Evolutionary conservation across 1,139 yeast genomes (phyloP).

Genomic region (Wickerhamiella pararugosa): DNA sequence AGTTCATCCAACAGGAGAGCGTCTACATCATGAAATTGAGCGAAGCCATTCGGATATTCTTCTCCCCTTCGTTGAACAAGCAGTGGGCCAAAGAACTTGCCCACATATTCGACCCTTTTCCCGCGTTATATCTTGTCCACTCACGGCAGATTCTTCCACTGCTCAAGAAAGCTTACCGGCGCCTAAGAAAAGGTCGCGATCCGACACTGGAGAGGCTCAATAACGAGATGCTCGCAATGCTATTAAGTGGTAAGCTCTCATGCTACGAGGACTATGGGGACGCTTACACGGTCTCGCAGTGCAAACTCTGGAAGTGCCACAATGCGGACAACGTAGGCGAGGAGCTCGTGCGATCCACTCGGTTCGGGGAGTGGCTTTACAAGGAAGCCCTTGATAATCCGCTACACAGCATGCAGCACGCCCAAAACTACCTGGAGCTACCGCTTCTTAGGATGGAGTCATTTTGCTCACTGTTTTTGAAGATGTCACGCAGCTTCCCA

Average conservation of each 20-base stretch:
- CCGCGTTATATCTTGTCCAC: slow-evolving; percentile 18
- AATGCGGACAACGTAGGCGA: slow-evolving; percentile 4
- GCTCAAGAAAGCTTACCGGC: slow-evolving; percentile 6
- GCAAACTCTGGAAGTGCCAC: slow-evolving; percentile 7
- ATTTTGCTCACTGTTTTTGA: not conserved
- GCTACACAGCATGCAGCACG: slow-evolving; percentile 4
- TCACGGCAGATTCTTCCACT: slow-evolving; percentile 13
- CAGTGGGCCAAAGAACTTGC: slow-evolving; percentile 10
- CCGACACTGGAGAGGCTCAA: not conserved
- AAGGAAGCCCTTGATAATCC: slow-evolving; percentile 3
- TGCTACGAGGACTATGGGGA: slow-evolving; percentile 8
- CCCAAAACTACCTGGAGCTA: slow-evolving; percentile 4
- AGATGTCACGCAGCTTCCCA: too few relatives aligned
- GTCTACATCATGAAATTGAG: slow-evolving; percentile 14
- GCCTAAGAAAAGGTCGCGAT: not conserved
- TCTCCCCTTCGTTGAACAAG: slow-evolving; percentile 10
- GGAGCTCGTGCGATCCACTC: not conserved
- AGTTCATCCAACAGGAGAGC: slow-evolving; percentile 16
- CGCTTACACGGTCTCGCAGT: slow-evolving; percentile 6
- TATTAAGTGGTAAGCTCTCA: slow-evolving; percentile 9
- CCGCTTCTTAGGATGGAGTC: not conserved
- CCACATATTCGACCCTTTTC: slow-evolving; percentile 16
- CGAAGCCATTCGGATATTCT: slow-evolving; percentile 15
- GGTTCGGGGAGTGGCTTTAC: slow-evolving; percentile 8
- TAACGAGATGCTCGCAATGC: slow-evolving; percentile 11